Evolutionary conservation across 345 rosid genomes (phyloP), one percentile per base, ranked within the genome.

Genomic region (Hibiscus tridactylites): DNA sequence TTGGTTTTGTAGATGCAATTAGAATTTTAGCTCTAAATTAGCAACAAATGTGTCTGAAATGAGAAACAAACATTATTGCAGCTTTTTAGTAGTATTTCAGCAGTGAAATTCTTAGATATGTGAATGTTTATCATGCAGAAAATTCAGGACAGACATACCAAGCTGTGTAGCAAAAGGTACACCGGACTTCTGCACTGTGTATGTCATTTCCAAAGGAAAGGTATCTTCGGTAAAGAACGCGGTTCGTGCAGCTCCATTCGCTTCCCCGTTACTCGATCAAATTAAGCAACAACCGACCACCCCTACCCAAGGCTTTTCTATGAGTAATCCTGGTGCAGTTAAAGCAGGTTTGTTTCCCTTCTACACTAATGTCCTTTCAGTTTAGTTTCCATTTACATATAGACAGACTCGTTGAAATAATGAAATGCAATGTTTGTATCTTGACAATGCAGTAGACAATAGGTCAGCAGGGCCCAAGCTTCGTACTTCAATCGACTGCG

Each of bases 171-270:
- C 83, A 0, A 95, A 89, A 79, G 82, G 74, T n/a, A 90, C 85
- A 61, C 97, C 97, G 3, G 99, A 89, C 77, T 95, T 95, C 81
- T 95, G 97, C 75, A 89, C 77, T 5, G 91, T 92, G 12, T 92
- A 85, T 70, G 83, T 90, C 70, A 81, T 92, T 72, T 80, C 90
- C 12, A 92, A 90, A 82, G 90, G 92, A 75, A 95, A 88, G 80
- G 47, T 90, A 10, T 86, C 96, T 58, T 82, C 97, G 0, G 71
- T 81, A 6, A 74, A 86, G n/a, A 62, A 81, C 62, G 91, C 97
- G 44, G 49, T 86, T 70, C 91, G 86, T 74, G 21, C 81, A 8
- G 87, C 90, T 13, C 92, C 99, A 7, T 78, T 71, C 70, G 54
- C 78, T 12, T 92, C 97, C 50, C 97, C 99, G 0, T 69, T 95